These are phyloP conservation scores for Clavaria fumosa DNA, from an alignment of 768 basidiomycete genomes.

Conservation along the genomic window DNA sequence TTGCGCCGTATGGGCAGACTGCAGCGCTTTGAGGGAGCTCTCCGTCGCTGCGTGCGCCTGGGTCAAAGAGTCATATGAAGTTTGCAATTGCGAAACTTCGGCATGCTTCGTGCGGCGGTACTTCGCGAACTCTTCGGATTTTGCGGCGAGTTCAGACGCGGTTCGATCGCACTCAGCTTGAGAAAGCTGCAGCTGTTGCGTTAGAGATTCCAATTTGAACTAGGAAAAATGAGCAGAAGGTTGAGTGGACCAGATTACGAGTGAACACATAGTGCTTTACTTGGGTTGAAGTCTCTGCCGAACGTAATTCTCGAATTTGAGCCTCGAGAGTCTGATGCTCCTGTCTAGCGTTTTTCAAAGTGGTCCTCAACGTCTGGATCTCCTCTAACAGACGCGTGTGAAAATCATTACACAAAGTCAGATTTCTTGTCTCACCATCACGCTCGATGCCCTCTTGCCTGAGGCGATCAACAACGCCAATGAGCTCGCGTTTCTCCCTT, in stretches of 20 bases:
- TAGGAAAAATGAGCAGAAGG: constrained; percentile 16
- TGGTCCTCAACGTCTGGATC: constrained; percentile 47
- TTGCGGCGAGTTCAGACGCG: constrained; percentile 48
- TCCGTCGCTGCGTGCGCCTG: constrained; percentile 54
- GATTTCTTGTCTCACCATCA: constrained; percentile 40
- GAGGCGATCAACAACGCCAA: constrained; percentile 68
- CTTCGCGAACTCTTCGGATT: constrained; percentile 72
- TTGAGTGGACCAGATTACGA: constrained; percentile 6
- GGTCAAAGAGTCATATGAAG: constrained; percentile 56
- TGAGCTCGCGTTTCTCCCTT: constrained; percentile 80
- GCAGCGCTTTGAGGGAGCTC: constrained; percentile 55
- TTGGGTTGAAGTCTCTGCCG: constrained; percentile 63
- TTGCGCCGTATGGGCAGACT: constrained; percentile 55
- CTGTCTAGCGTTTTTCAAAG: constrained; percentile 60
- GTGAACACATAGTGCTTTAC: constrained; percentile 22
- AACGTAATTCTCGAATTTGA: constrained; percentile 57
- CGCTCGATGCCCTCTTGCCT: constrained; percentile 62
- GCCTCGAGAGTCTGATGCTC: constrained; percentile 55
- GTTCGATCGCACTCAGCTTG: constrained; percentile 63
- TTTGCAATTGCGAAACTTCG: constrained; percentile 61
- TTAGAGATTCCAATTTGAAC: constrained; percentile 78
- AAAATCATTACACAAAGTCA: constrained; percentile 1
- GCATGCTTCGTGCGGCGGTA: constrained; percentile 72
- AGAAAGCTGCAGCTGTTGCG: constrained; percentile 67
- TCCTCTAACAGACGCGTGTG: constrained; percentile 38